A percentile compares a stretch with the other conserved stretches of the same genome.
Conservation (phyloP, 1,139 yeast genomes). For the Meyerozyma carpophila region DNA sequence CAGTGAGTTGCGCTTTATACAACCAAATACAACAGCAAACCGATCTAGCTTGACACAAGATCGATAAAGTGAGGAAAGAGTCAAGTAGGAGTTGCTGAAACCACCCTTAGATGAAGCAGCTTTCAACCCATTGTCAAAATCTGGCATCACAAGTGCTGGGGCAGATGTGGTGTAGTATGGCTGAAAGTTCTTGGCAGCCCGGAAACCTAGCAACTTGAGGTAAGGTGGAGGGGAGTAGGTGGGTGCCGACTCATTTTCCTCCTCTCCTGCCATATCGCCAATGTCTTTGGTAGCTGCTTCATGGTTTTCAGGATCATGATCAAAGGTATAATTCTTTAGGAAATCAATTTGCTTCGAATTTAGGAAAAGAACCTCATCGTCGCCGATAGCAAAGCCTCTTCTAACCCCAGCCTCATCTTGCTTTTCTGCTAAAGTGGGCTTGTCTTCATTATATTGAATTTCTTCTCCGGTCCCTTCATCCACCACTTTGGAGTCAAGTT, state of each 20-base stretch:
- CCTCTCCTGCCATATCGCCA: slow-evolving; percentile 10
- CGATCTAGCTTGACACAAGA: slow-evolving; percentile 47
- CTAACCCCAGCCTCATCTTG: slow-evolving; percentile 32
- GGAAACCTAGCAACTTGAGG: slow-evolving; percentile 62
- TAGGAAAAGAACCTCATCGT: slow-evolving; percentile 23
- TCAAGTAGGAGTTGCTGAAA: slow-evolving; percentile 56
- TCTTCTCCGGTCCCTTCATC: slow-evolving; percentile 16
- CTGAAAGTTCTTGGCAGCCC: slow-evolving; percentile 36
- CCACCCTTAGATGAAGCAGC: slow-evolving; percentile 23
- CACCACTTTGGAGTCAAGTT: slow-evolving; percentile 33
- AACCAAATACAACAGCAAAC: slow-evolving; percentile 73
- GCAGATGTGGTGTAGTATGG: slow-evolving; percentile 50
- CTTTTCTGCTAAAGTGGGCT: slow-evolving; percentile 18
- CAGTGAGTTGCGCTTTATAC: slow-evolving; percentile 45
- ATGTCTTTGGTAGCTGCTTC: slow-evolving; percentile 16
- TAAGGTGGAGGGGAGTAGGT: slow-evolving; percentile 29
- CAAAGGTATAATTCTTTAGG: slow-evolving; percentile 31
- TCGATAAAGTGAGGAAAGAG: slow-evolving; percentile 65
- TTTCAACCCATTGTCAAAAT: slow-evolving; percentile 26
- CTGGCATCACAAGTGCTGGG: slow-evolving; percentile 55
- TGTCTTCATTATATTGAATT: slow-evolving; percentile 11
- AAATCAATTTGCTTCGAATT: slow-evolving; percentile 23
- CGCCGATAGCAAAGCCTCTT: slow-evolving; percentile 24
- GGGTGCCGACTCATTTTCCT: slow-evolving; percentile 7
- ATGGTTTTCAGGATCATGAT: slow-evolving; percentile 18